Evolutionary conservation across 495 filamentous ascomycete species (phyloP).

Genomic region (Aspergillus conjunctus): DNA sequence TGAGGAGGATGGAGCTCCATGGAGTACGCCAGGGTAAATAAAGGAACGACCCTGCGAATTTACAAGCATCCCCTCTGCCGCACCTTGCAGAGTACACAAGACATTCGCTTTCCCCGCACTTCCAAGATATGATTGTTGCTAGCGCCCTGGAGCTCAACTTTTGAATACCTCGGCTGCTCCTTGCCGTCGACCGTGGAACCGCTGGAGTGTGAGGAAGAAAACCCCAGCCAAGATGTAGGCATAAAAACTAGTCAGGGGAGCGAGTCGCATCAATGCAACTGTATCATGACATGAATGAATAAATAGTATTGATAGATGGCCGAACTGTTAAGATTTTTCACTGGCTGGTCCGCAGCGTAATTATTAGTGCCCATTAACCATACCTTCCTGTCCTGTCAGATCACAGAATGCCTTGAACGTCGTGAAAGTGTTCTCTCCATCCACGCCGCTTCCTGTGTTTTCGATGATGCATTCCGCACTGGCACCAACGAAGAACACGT

Average conservation of each 20-base stretch:
- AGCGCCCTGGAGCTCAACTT: neutral
- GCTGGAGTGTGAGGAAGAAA: neutral
- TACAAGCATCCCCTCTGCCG: neutral
- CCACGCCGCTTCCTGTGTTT: constrained; percentile 50
- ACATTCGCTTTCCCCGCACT: neutral
- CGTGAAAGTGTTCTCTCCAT: constrained; percentile 66
- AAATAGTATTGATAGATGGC: too few relatives aligned
- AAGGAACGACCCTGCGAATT: neutral
- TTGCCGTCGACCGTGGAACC: constrained; percentile 6
- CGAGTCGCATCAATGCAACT: too few relatives aligned
- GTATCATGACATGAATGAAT: too few relatives aligned
- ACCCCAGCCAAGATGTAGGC: neutral
- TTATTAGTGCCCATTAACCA: constrained; percentile 40
- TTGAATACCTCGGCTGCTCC: constrained; percentile 9
- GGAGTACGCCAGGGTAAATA: neutral
- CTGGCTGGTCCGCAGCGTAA: neutral
- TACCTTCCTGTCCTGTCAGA: constrained; percentile 59
- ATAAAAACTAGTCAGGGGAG: neutral
- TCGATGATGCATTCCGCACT: constrained; percentile 83
- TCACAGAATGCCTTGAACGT: constrained; percentile 98
- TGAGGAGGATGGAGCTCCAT: neutral
- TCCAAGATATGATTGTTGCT: neutral
- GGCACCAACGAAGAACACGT: constrained; percentile 91
- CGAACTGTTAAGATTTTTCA: too few relatives aligned
- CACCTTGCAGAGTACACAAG: neutral